These are phyloP conservation scores for Phylloporus scabripes DNA, from an alignment of 768 basidiomycete species.

Conservation along the genomic window DNA sequence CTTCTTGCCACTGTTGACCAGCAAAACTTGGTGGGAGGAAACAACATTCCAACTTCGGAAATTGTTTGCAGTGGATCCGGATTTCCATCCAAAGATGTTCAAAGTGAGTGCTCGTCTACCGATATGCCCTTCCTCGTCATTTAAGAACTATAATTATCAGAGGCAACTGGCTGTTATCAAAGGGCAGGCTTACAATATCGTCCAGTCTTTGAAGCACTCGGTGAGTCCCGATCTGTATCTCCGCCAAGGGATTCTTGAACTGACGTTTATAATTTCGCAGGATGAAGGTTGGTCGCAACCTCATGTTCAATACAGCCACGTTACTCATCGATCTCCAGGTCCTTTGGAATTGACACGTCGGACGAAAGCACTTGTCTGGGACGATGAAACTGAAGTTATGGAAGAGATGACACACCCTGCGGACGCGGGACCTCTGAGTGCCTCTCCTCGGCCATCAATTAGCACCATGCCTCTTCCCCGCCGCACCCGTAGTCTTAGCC, in stretches of 20 bases:
- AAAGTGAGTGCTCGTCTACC: constrained; percentile 39
- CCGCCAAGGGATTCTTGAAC: background rate
- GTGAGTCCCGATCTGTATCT: constrained; percentile 39
- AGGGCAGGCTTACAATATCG: constrained; percentile 88
- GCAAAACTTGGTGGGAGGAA: constrained; percentile 87
- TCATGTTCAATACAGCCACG: background rate
- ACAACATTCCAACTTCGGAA: constrained; percentile 73
- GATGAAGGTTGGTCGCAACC: constrained; percentile 57
- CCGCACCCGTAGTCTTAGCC: constrained; percentile 54
- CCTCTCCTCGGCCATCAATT: constrained; percentile 58
- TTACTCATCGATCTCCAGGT: constrained; percentile 40
- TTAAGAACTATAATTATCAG: constrained; percentile 31
- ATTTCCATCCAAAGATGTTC: constrained; percentile 90
- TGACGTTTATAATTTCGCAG: constrained; percentile 33
- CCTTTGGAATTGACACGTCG: constrained; percentile 87
- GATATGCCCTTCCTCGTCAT: constrained; percentile 1
- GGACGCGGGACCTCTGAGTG: constrained; percentile 28
- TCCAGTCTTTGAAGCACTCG: constrained; percentile 73
- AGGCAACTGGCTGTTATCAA: constrained; percentile 90
- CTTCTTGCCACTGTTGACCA: constrained; percentile 77
- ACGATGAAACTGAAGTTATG: constrained; percentile 73
- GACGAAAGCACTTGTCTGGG: constrained; percentile 76
- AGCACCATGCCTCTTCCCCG: constrained; percentile 54
- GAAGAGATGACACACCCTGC: constrained; percentile 43
- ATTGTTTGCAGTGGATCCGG: constrained; percentile 75